phyloP scores from a whole-genome alignment of 2,329 filamentous ascomycete species.

The Calonectria ilicicola region DNA sequence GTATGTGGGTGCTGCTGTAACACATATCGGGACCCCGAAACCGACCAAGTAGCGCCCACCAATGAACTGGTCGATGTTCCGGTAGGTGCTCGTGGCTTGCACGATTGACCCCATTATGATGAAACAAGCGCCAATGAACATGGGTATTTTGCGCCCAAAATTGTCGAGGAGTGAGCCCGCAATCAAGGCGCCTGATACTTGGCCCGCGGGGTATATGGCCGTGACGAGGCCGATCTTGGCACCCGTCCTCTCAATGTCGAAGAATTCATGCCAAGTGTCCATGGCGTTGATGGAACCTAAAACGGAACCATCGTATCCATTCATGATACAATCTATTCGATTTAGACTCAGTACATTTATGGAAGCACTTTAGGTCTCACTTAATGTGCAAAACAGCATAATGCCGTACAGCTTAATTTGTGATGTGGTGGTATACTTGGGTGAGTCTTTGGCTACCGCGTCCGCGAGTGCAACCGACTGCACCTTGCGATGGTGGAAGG shows the following conservation, averaged over 20 bases:
- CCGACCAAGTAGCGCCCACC: conserved; percentile 32
- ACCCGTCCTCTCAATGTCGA: conserved; percentile 29
- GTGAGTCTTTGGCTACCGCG: conserved; percentile 7
- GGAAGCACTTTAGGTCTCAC: neutral
- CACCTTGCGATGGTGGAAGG: neutral
- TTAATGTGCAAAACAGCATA: neutral
- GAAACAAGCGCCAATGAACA: conserved; percentile 31
- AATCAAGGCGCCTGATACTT: neutral
- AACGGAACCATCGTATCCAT: conserved; percentile 29
- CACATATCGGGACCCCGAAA: conserved; percentile 31
- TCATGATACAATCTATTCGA: conserved; percentile 1
- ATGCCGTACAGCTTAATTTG: conserved; percentile 10
- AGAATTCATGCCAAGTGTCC: conserved; percentile 33
- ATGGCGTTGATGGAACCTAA: conserved; percentile 40
- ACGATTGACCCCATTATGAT: conserved; percentile 40
- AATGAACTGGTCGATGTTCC: conserved; percentile 28
- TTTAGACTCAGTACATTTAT: neutral
- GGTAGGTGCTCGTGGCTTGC: conserved; percentile 23
- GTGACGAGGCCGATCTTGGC: conserved; percentile 11
- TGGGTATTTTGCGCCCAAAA: conserved; percentile 34
- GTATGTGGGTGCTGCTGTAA: conserved; percentile 33
- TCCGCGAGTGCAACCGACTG: conserved; percentile 2
- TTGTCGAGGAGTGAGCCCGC: conserved; percentile 32
- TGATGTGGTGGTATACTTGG: neutral
- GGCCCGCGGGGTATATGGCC: conserved; percentile 11